Evolutionary conservation across 1,139 yeast genomes (phyloP), one percentile per base, ranked within the genome.

Genomic region (Geotrichum klebahnii): DNA sequence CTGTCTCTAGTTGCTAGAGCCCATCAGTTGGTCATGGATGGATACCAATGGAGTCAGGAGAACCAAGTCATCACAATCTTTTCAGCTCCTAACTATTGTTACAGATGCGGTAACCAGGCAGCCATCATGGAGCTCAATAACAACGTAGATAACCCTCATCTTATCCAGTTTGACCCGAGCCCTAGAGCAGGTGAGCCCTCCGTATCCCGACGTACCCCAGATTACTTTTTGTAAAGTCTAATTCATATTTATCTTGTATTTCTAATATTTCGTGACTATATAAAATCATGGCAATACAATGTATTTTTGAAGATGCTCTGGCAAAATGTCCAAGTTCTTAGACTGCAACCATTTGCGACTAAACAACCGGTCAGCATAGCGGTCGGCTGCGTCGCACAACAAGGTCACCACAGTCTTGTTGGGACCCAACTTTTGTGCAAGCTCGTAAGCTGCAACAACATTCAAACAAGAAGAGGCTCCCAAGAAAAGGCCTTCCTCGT

Each of bases 101-200:
- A 87, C 68, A 76, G 97, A 71, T 92, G 98, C 74, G 98, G 98
- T 63, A 92, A 92, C 72, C 97, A 90, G 72, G 98, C 98, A 32
- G 97, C 98, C 40, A 89, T 92, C 60, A 89, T 92, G 96, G 97
- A 92, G 72, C 96, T 92, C 57, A 97, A 90, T 69, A 98, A 73
- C 52, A 59, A 62, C 52, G 64, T 69, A 46, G 64, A 68, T 53
- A 61, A 66, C 44, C 94, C 89, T 66, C 89, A 89, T 69, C 74
- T 90, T 70, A 48, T 48, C 17, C 97, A 89, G 70, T 90, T 88
- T 69, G 97, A 90, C 68, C 97, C 97, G 46, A 82, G 90, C 49
- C 89, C 90, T 54, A 81, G 97, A 70, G 96, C 96, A 14, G 96
- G 96, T 55, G 97, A 90, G 71, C 97, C 97, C 51, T 86, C 95